A percentile compares a stretch with the other conserved stretches of the same genome.
Evolutionary conservation across 257 asterid species (phyloP).

Genomic region (Rubia yunnanensis): DNA sequence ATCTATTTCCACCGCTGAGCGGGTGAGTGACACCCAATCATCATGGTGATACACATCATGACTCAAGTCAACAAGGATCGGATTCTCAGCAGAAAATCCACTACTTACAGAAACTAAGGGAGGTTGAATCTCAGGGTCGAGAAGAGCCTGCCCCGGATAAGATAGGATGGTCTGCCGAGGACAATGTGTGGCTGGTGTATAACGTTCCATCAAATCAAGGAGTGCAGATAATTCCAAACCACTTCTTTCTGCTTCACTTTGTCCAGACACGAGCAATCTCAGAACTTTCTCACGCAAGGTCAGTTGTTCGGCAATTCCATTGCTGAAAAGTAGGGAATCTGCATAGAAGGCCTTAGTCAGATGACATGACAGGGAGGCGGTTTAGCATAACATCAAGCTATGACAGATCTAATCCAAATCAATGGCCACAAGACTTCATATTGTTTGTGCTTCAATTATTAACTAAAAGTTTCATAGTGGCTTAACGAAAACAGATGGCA

Average conservation of each 20-base stretch:
- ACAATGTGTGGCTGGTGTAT: conserved; percentile 19
- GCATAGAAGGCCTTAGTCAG: conserved; percentile 36
- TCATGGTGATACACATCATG: conserved; percentile 16
- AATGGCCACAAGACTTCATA: background rate
- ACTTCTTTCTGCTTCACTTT: conserved; percentile 36
- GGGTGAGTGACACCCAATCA: conserved; percentile 23
- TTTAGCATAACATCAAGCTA: conserved; percentile 6
- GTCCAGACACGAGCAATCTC: conserved; percentile 53
- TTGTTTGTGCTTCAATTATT: background rate
- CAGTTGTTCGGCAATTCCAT: conserved; percentile 56
- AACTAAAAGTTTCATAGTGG: background rate
- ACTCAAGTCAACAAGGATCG: conserved; percentile 26
- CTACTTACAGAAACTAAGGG: conserved; percentile 44
- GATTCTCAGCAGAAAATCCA: conserved; percentile 40
- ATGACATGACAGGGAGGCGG: conserved; percentile 1
- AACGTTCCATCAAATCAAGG: conserved; percentile 40
- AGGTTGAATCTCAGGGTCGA: conserved; percentile 28
- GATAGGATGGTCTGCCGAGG: conserved; percentile 33
- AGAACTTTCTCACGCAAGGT: conserved; percentile 42
- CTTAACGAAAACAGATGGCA: background rate
- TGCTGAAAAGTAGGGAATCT: conserved; percentile 35
- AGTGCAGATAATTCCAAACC: conserved; percentile 33
- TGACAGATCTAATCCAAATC: conserved; percentile 8
- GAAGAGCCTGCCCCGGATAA: conserved; percentile 15
- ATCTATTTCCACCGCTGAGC: conserved; percentile 30